Evolutionary conservation across 2,329 filamentous ascomycete genomes (phyloP), one percentile per base, ranked within the genome.

Genomic region (Pezicula neosporulosa): DNA sequence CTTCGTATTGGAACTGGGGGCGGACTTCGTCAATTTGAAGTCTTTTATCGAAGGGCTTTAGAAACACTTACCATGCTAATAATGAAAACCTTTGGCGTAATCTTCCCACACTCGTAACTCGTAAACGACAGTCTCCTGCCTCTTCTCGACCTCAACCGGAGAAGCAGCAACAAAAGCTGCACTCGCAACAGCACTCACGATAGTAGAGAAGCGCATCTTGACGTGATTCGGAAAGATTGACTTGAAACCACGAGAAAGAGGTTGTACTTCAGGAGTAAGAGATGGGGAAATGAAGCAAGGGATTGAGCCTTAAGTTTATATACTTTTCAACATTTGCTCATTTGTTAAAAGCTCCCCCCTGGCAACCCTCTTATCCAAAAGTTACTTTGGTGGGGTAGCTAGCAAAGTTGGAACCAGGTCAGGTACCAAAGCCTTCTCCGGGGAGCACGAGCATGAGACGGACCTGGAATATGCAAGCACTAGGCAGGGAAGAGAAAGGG

Each of bases 11-110:
- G 65, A 86, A 87, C 84, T 86, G 47, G 13, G 52, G 52, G 42
- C 37, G 4, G 18, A 12, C 13, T 35, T 12, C 15, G 27, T 27
- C 39, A 44, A n/a, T 55, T 19, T 3, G 24, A 27, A 47, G 28
- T 3, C 19, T 18, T 37, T 9, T 28, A 16, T 5, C 16, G 6
- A 7, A 30, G 41, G 19, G 12, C 8, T 30, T 16, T 19, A 3
- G 16, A 45, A n/a, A 8, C 16, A 55, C 69, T 48, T 61, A 83
- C 83, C 78, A 85, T 81, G 56, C 76, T 81, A 54, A 86, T 72
- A 52, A 86, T 81, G 64, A 86, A 76, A 44, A 85, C 72, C 57
- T 83, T 86, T 9, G 83, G 83, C 21, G 75, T 65, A 50, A 83
- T 70, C 35, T 52, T 55, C 16, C 24, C 41, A n/a, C 8, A 45